phyloP scores from a whole-genome alignment of 2,329 filamentous ascomycete species.

The Xylariaceae sp. region DNA sequence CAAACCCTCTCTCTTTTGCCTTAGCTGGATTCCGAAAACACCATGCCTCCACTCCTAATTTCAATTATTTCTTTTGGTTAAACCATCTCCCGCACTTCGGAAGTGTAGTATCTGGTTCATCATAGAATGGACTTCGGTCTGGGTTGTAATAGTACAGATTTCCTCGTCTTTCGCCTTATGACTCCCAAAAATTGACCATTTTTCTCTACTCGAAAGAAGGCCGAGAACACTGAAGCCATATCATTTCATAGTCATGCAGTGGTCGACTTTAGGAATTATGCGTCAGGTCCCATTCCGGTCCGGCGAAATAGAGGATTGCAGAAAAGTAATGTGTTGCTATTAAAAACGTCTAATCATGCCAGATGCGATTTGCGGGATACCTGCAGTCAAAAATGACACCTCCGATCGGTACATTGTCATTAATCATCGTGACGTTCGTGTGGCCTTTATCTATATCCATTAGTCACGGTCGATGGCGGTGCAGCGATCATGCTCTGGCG shows the following conservation, averaged over 20 bases:
- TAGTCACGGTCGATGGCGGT: slow-evolving; percentile 34
- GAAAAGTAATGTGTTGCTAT: slow-evolving; percentile 10
- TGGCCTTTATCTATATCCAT: slow-evolving; percentile 41
- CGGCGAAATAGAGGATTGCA: slow-evolving; percentile 14
- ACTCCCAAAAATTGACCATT: no score
- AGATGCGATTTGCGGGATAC: slow-evolving; percentile 19
- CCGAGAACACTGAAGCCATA: no score
- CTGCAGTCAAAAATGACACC: slow-evolving; percentile 21
- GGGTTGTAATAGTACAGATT: no score
- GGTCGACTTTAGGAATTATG: no score
- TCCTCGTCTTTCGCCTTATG: no score
- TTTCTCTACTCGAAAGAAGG: no score
- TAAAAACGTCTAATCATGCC: slow-evolving; percentile 26
- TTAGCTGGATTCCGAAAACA: no score
- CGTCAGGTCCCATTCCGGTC: no score
- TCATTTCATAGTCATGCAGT: no score
- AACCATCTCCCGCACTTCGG: no score
- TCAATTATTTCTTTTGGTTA: background rate
- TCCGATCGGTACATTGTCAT: slow-evolving; percentile 32
- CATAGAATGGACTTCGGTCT: no score
- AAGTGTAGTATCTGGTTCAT: no score
- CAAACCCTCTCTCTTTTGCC: background rate
- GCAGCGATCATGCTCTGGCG: slow-evolving; percentile 41
- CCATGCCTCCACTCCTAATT: background rate
- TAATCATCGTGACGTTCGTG: slow-evolving; percentile 23